Base-by-base conservation (phyloP, 2,329 filamentous ascomycete genomes). In the Penicillium sp. region DNA sequence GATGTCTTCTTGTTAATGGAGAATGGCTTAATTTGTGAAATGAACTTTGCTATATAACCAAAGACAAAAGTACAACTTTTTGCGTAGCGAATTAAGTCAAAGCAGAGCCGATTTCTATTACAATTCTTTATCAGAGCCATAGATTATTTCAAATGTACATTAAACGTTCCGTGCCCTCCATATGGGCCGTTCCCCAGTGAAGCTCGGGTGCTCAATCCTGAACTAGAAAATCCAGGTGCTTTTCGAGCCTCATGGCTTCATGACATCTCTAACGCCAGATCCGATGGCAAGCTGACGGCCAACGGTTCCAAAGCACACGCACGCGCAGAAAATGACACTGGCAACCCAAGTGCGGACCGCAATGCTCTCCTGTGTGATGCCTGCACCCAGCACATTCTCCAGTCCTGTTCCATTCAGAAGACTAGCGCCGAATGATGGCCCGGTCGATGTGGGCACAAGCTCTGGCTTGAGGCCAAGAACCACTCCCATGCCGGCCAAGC, bases 291-390 rank as follows among this genome's bases (percentile, higher is more conserved):
- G 77, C 61, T 90, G 83, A 61, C 94, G 82, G 13, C 94, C 94
- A 70, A 99, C 91, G 71, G 96, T 97, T 12, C 94, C 94, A 80
- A 99, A 97, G 76, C 93, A 97, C 10, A 97, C 86, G 66, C 91
- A 92, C 69, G 91, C 96, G 76, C 94, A 97, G 73, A 97, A 99
- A 50, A 99, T 77, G 27, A 97, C 92, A 70, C 91, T 96, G 25
- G 93, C 82, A 69, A 96, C 89, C 93, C 94, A 99, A 5, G 92
- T 90, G 13, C 87, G 88, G 19, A 89, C 57, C 83, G 83, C 59
- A 84, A 79, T 45, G 82, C 85, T 63, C 79, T 85, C 61, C 82
- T 79, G 67, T 6, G 76, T 75, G 41, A 82, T 65, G 13, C 74
- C 68, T 25, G 68, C 64, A 47, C 64, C 67, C 64, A 72, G 65